Evolutionary conservation across 495 filamentous ascomycete species (phyloP).

Genomic region (Xylaria palmicola): DNA sequence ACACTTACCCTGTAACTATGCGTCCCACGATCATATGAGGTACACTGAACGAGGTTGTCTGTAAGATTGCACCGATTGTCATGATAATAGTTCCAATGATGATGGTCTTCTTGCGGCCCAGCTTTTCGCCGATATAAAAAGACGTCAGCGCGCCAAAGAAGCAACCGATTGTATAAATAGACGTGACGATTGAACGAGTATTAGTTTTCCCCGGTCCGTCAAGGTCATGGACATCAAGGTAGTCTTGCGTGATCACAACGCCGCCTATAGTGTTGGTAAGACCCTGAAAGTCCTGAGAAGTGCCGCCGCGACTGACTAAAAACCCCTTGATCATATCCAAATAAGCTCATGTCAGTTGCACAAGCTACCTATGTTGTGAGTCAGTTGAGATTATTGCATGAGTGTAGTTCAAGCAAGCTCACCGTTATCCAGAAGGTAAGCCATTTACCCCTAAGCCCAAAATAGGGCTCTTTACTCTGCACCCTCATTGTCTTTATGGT

Average conservation of each 20-base stretch:
- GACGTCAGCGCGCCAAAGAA: slow-evolving; percentile 61
- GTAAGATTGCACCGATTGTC: slow-evolving; percentile 61
- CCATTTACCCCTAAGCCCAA: slow-evolving; percentile 57
- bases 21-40: slow-evolving; percentile 65
- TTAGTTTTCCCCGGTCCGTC: slow-evolving; percentile 48
- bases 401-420: slow-evolving; percentile 4
- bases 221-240: slow-evolving; percentile 52
- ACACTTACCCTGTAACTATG: slow-evolving; percentile 47
- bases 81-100: slow-evolving; percentile 57
- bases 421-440: slow-evolving; percentile 61
- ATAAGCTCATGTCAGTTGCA: slow-evolving; percentile 57
- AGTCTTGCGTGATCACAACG: slow-evolving; percentile 56
- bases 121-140: slow-evolving; percentile 57
- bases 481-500: neutral
- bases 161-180: slow-evolving; percentile 65
- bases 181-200: slow-evolving; percentile 58
- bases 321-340: slow-evolving; percentile 58
- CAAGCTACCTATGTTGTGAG: slow-evolving; percentile 43
- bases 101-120: slow-evolving; percentile 59
- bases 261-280: slow-evolving; percentile 38
- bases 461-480: slow-evolving; percentile 46
- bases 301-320: slow-evolving; percentile 19
- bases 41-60: slow-evolving; percentile 58
- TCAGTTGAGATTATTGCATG: slow-evolving; percentile 8
- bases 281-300: neutral